These are phyloP conservation scores for Fusarium devonianum DNA, from an alignment of 2,329 filamentous ascomycete genomes.

Conservation along the genomic window DNA sequence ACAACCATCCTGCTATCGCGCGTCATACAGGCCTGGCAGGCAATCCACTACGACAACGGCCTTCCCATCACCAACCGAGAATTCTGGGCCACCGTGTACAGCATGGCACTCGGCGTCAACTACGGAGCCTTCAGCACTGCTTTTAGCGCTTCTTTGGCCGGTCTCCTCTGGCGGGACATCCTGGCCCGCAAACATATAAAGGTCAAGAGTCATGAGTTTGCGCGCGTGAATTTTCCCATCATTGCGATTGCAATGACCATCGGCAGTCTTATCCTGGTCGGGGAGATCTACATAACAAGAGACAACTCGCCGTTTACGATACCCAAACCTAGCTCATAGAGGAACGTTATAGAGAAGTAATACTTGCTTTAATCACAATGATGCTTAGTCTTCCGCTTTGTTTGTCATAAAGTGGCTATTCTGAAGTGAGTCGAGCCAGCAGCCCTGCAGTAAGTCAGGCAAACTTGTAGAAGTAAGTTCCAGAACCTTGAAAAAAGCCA, in stretches of 20 bases:
- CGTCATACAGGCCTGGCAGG: slow-evolving; percentile 72
- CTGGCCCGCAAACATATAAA: slow-evolving; percentile 71
- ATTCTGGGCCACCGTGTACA: slow-evolving; percentile 78
- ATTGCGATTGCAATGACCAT: slow-evolving; percentile 73
- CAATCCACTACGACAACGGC: slow-evolving; percentile 59
- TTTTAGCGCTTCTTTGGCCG: slow-evolving; percentile 75
- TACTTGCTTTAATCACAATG: too few species aligned
- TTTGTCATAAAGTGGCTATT: too few species aligned
- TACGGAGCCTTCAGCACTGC: slow-evolving; percentile 77
- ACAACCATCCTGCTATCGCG: slow-evolving; percentile 76
- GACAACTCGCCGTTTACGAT: slow-evolving; percentile 24
- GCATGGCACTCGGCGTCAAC: slow-evolving; percentile 78
- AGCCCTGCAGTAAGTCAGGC: too few species aligned
- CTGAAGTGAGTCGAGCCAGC: too few species aligned
- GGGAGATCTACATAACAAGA: slow-evolving; percentile 65
- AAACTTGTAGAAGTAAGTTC: too few species aligned
- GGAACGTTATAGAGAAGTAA: too few species aligned
- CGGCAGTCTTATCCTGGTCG: slow-evolving; percentile 67
- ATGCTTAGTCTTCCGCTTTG: too few species aligned
- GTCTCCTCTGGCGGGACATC: slow-evolving; percentile 76
- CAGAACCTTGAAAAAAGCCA: too few species aligned
- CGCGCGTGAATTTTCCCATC: slow-evolving; percentile 72
- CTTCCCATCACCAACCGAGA: slow-evolving; percentile 66
- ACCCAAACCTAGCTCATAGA: background rate
- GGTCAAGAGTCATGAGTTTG: slow-evolving; percentile 70